Base-by-base conservation (phyloP, 176 grass and related monocot genomes). In the Oryza officinalis region DNA sequence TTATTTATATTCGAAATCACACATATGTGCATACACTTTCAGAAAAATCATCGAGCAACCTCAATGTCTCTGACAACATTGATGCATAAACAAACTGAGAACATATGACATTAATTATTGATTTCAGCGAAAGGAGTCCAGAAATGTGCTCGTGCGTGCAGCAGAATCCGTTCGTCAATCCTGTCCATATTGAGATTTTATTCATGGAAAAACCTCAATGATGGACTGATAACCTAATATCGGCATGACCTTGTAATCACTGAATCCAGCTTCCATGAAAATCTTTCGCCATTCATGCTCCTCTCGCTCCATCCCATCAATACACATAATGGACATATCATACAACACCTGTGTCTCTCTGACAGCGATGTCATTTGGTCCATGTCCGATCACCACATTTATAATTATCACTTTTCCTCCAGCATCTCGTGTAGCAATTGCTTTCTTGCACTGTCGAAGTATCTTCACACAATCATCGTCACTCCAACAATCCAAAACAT, bases 181-280 rank as follows among this genome's bases (percentile, higher is more conserved):
- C 2, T 50, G 47, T 18, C 15, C 14, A 17, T 17, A 3, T 4
- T 17, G 46, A 49, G 4, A 3, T 49, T 11, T 49, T 22, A 0
- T 8, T 57, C 52, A 59, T n/a, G 52, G 52, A 20, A 59, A 59
- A 59, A 59, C 52, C 18, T 59, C 52, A 3, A 52, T 52, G 49
- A 52, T 52, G 8, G 49, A 52, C 15, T 52, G 49, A 52, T 52
- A n/a, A 8, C 52, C 52, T 59, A 59, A n/a, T 59, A 50, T 14
- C 0, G 84, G 85, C n/a, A 20, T 74, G 2, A 87, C 60, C 25
- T 75, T 84, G 27, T 87, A 91, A 40, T 63, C 47, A 45, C 67
- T 40, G 31, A 87, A 91, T 13, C 85, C 89, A 37, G 89, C 85
- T 2, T 66, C 76, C 0, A n/a, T 4, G 44, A 91, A 80, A n/a